phyloP scores from a whole-genome alignment of 2,329 filamentous ascomycete genomes.

The Aspergillus pseudoterreus region DNA sequence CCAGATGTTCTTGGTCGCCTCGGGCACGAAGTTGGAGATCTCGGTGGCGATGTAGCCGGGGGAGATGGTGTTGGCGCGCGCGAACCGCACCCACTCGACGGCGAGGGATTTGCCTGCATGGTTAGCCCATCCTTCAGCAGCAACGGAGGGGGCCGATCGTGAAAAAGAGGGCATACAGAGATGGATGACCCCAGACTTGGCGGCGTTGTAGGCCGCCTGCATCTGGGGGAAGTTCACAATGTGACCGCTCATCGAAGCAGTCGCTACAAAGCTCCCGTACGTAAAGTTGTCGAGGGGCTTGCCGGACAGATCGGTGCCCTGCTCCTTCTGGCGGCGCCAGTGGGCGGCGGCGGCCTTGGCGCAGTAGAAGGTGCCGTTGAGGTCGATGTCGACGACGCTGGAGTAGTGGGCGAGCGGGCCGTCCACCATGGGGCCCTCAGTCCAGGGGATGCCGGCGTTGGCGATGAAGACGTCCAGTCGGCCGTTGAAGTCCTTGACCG shows the following conservation, averaged over 20 bases:
- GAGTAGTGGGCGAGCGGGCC: constrained; percentile 62
- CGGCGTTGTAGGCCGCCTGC: constrained; percentile 70
- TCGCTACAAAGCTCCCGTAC: constrained; percentile 70
- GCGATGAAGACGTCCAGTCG: constrained; percentile 75
- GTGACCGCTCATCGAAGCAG: constrained; percentile 73
- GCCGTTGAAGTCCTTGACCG: constrained; percentile 63
- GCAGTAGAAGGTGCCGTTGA: constrained; percentile 76
- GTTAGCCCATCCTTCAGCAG: not conserved
- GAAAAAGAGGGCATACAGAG: constrained; percentile 32
- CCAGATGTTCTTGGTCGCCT: constrained; percentile 69
- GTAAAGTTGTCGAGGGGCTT: constrained; percentile 58
- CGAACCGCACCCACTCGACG: constrained; percentile 74
- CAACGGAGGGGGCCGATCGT: too few relatives aligned
- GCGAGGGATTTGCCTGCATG: constrained; percentile 63
- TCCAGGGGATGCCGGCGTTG: constrained; percentile 74
- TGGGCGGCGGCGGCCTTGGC: constrained; percentile 66
- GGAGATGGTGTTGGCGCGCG: constrained; percentile 67
- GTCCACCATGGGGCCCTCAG: constrained; percentile 63
- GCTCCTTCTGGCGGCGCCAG: constrained; percentile 66
- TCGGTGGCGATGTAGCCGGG: constrained; percentile 75
- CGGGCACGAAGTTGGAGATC: constrained; percentile 61
- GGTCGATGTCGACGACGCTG: constrained; percentile 66
- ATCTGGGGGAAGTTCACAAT: constrained; percentile 74
- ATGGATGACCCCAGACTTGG: constrained; percentile 60
- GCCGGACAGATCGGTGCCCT: constrained; percentile 61